These are phyloP conservation scores for Cichorium intybus DNA, from an alignment of 140 eudicot species.

Conservation along the genomic window DNA sequence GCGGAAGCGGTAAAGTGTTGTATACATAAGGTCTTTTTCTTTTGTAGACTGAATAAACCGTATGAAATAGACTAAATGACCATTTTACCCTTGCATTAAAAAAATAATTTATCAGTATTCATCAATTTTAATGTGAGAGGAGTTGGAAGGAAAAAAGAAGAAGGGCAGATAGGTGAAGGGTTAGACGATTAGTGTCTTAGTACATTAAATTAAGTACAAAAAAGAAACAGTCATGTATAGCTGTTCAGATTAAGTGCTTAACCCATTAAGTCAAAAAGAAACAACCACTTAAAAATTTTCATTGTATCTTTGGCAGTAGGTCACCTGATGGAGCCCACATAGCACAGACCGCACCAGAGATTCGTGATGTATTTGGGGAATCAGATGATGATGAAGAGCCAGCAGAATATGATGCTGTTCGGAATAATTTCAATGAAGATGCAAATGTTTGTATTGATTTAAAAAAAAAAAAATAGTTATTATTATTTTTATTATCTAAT, in stretches of 20 bases:
- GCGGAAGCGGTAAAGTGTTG: not conserved
- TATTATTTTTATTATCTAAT: not conserved
- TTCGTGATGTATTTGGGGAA: conserved; percentile 97
- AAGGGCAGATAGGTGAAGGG: too few species aligned
- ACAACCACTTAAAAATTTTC: not conserved
- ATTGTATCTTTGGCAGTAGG: conserved; percentile 34
- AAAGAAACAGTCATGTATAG: not conserved
- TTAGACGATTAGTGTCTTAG: too few species aligned
- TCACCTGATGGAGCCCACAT: conserved; percentile 67
- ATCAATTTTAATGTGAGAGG: too few species aligned
- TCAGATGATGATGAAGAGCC: conserved; percentile 95
- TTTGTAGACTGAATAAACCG: too few species aligned
- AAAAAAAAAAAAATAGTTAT: not conserved
- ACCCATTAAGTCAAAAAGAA: too few species aligned
- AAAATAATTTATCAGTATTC: too few species aligned
- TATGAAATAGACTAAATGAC: too few species aligned
- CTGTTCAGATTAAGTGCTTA: not conserved
- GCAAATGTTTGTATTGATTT: conserved; percentile 49
- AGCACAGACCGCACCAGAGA: conserved; percentile 69
- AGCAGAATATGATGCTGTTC: conserved; percentile 63
- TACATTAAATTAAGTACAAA: too few species aligned
- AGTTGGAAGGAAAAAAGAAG: too few species aligned
- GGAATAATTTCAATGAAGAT: conserved; percentile 61
- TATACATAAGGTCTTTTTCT: not conserved
- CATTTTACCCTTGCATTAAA: too few species aligned